phyloP scores from a whole-genome alignment of 228 moss, liverwort and hornwort species.

The Sphagnum fallax region DNA sequence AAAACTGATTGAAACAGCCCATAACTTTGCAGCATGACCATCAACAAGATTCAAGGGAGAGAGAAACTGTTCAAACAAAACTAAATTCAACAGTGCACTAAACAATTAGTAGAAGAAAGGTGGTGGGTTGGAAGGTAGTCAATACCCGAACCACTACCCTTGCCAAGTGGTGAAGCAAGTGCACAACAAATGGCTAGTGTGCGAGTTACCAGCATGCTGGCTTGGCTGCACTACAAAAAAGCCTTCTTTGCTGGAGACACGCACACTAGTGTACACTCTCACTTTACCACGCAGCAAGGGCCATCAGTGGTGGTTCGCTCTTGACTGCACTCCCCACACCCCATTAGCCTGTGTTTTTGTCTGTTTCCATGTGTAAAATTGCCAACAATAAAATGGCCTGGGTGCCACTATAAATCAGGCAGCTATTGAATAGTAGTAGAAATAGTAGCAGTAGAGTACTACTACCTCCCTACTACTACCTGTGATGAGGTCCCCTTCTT shows the following conservation, averaged over 20 bases:
- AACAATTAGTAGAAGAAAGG: slow-evolving; percentile 6
- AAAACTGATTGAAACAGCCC: too few relatives aligned
- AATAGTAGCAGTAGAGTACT: not conserved
- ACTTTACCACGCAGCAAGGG: slow-evolving; percentile 73
- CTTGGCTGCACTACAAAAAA: not conserved
- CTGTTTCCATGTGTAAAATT: slow-evolving; percentile 3
- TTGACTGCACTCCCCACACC: slow-evolving; percentile 85
- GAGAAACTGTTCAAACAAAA: too few relatives aligned
- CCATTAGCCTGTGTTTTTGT: slow-evolving; percentile 32
- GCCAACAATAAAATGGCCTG: slow-evolving; percentile 25
- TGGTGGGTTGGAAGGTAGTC: slow-evolving; percentile 71
- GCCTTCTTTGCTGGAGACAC: slow-evolving; percentile 9
- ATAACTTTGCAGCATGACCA: too few relatives aligned
- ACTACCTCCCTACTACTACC: too few relatives aligned
- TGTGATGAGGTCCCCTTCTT: slow-evolving; percentile 7
- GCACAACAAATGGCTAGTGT: slow-evolving; percentile 45
- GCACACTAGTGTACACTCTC: slow-evolving; percentile 59
- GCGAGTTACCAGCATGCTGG: slow-evolving; percentile 21
- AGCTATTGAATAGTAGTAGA: not conserved
- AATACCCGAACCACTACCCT: slow-evolving; percentile 99
- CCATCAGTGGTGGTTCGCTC: slow-evolving; percentile 97
- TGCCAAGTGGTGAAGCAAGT: slow-evolving; percentile 87
- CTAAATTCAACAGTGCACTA: too few relatives aligned
- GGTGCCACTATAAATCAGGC: slow-evolving; percentile 6
- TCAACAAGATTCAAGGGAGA: too few relatives aligned